phyloP scores from a whole-genome alignment of 2,329 filamentous ascomycete genomes.

The Ophiostoma piceae region DNA sequence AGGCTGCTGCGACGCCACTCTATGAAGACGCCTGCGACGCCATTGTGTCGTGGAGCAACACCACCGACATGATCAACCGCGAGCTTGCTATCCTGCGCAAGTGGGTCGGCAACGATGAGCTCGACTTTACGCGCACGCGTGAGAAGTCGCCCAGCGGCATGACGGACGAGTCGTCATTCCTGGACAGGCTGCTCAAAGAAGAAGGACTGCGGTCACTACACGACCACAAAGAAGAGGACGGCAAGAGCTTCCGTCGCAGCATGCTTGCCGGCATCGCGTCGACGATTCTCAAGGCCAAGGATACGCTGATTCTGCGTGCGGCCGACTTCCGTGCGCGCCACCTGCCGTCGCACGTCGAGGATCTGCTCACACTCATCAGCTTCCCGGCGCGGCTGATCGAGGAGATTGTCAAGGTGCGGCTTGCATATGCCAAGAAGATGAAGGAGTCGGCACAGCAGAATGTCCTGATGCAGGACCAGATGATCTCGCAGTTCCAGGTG shows the following conservation, averaged over 20 bases:
- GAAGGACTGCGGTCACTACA: conserved; percentile 90
- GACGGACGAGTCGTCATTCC: conserved; percentile 84
- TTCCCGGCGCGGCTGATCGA: conserved; percentile 94
- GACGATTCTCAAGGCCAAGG: conserved; percentile 90
- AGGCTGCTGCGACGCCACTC: conserved; percentile 66
- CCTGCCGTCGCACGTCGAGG: conserved; percentile 92
- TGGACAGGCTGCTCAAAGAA: conserved; percentile 92
- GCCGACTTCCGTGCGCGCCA: conserved; percentile 81
- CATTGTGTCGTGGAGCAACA: conserved; percentile 94
- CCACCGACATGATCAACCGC: conserved; percentile 90
- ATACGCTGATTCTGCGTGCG: conserved; percentile 80
- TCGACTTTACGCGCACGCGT: conserved; percentile 79
- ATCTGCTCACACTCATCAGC: conserved; percentile 91
- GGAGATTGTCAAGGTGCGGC: conserved; percentile 87
- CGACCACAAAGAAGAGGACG: conserved; percentile 53
- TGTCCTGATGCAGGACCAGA: conserved; percentile 90
- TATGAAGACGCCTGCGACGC: conserved; percentile 82
- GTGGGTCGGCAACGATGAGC: conserved; percentile 94
- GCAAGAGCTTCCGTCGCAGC: conserved; percentile 54
- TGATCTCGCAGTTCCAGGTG: conserved; percentile 95
- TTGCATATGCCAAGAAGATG: conserved; percentile 90
- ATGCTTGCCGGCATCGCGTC: conserved; percentile 78
- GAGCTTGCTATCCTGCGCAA: conserved; percentile 85
- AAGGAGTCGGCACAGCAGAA: conserved; percentile 91
- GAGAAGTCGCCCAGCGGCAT: conserved; percentile 64